A percentile compares a stretch with the other conserved stretches of the same genome.
Conservation (phyloP, 495 filamentous ascomycete genomes). For the Aspergillus sparsus region DNA sequence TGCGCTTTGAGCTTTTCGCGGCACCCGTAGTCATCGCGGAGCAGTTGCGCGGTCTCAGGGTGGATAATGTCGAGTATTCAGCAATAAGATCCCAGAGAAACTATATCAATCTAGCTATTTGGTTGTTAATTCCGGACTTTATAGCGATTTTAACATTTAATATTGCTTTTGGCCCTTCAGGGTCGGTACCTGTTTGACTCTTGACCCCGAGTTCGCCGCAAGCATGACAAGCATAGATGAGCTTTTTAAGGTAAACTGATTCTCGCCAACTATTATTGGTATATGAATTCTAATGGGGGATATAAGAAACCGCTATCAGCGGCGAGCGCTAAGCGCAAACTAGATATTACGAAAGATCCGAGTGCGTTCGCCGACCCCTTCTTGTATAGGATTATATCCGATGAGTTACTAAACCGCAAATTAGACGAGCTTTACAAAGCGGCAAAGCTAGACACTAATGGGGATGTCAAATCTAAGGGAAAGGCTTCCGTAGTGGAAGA, state of each 20-base stretch:
- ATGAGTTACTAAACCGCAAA: slow-evolving; percentile 26
- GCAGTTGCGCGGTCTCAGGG: slow-evolving; percentile 29
- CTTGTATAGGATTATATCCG: not conserved
- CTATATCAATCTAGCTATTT: not conserved
- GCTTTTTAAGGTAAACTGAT: slow-evolving; percentile 70
- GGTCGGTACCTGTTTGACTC: slow-evolving; percentile 10
- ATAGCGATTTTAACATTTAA: not conserved
- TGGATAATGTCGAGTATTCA: slow-evolving; percentile 1
- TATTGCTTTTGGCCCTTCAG: slow-evolving; percentile 1
- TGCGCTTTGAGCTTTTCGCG: slow-evolving; percentile 40
- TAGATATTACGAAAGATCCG: slow-evolving; percentile 68
- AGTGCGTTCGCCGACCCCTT: slow-evolving; percentile 50
- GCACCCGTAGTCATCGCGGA: slow-evolving; percentile 40
- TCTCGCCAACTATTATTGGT: not conserved
- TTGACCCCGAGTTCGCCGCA: slow-evolving; percentile 22
- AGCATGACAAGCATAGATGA: slow-evolving; percentile 78
- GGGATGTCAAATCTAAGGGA: slow-evolving; percentile 63
- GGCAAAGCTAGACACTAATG: slow-evolving; percentile 65
- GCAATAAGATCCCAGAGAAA: not conserved
- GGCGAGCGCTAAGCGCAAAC: slow-evolving; percentile 69
- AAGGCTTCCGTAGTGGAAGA: slow-evolving; percentile 59
- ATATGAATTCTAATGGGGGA: slow-evolving; percentile 21
- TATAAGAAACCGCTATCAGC: slow-evolving; percentile 45
- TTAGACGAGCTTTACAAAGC: slow-evolving; percentile 83
- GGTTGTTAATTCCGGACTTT: no score